Evolutionary conservation across 306 rosid genomes (phyloP).

Genomic region (Cucurbita pepo): DNA sequence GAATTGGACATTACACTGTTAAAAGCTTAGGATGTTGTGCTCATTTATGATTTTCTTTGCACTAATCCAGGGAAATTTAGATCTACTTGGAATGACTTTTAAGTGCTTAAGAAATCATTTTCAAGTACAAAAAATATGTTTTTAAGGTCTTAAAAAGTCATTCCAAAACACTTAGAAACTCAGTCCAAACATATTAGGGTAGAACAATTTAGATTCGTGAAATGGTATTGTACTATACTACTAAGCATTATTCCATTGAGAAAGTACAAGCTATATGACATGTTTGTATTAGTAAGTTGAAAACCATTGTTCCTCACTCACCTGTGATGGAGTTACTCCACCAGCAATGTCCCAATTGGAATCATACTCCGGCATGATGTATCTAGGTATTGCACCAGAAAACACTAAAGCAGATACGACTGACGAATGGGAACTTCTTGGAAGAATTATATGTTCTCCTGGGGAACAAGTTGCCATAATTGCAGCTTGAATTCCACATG

Average conservation of each 20-base stretch:
- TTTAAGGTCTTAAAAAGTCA: too few species aligned
- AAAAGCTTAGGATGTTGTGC: not conserved
- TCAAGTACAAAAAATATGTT: too few species aligned
- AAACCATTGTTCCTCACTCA: conserved; percentile 4
- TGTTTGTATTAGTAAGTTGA: not conserved
- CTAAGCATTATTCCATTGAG: not conserved
- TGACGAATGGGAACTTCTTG: conserved; percentile 57
- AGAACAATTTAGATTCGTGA: not conserved
- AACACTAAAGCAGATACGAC: conserved; percentile 63
- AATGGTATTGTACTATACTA: not conserved
- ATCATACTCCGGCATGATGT: conserved; percentile 58
- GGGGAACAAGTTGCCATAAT: conserved; percentile 75
- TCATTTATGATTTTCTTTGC: too few species aligned
- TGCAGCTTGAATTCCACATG: conserved; percentile 78
- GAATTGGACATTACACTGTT: not conserved
- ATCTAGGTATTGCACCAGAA: conserved; percentile 68
- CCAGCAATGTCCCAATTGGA: conserved; percentile 58
- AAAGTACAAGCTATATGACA: not conserved
- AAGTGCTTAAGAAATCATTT: too few species aligned
- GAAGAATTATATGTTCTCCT: conserved; percentile 52
- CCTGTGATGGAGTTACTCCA: conserved; percentile 54
- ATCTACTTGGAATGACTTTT: too few species aligned
- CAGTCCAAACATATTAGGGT: too few species aligned
- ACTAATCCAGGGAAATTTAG: too few species aligned
- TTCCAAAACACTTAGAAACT: too few species aligned